phyloP scores from a whole-genome alignment of 2,329 filamentous ascomycete species.

The Monilinia fructicola region DNA sequence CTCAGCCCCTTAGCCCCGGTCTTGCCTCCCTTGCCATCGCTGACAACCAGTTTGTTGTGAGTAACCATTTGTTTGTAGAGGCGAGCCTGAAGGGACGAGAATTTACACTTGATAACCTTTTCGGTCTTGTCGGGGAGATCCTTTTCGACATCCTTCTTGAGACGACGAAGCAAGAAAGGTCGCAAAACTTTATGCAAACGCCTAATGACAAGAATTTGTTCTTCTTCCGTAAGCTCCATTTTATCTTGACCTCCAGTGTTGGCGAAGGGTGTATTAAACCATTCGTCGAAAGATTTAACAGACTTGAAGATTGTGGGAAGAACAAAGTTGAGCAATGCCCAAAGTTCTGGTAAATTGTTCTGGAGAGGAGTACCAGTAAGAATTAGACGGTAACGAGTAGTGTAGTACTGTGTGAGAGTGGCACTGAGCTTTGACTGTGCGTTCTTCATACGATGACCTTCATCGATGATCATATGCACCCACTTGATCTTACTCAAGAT shows the following conservation, averaged over 20 bases:
- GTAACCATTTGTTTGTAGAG: slow-evolving; percentile 97
- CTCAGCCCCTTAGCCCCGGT: slow-evolving; percentile 90
- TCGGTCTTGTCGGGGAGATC: slow-evolving; percentile 98
- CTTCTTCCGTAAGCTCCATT: slow-evolving; percentile 99
- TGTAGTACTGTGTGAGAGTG: slow-evolving; percentile 93
- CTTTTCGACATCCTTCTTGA: slow-evolving; percentile 99
- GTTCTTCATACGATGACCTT: slow-evolving; percentile 99
- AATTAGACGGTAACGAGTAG: slow-evolving; percentile 91
- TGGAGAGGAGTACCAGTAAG: slow-evolving; percentile 95
- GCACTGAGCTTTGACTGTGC: slow-evolving; percentile 91
- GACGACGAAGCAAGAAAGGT: slow-evolving; percentile 93
- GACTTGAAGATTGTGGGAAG: slow-evolving; percentile 99
- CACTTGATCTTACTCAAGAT: slow-evolving; percentile 98
- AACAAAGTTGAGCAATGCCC: slow-evolving; percentile 98
- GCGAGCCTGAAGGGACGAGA: slow-evolving; percentile 89
- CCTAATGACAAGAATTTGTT: slow-evolving; percentile 95
- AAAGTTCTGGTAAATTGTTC: slow-evolving; percentile 94
- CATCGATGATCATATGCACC: slow-evolving; percentile 99
- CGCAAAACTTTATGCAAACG: slow-evolving; percentile 96
- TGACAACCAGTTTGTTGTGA: slow-evolving; percentile 90
- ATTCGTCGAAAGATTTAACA: slow-evolving; percentile 97
- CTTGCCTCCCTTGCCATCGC: slow-evolving; percentile 94
- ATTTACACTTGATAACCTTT: slow-evolving; percentile 98
- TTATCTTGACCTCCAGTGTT: slow-evolving; percentile 98
- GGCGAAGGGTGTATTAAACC: slow-evolving; percentile 99